Evolutionary conservation across 495 filamentous ascomycete species (phyloP), one percentile per base, ranked within the genome.

Genomic region (Talaromyces trachyspermus): DNA sequence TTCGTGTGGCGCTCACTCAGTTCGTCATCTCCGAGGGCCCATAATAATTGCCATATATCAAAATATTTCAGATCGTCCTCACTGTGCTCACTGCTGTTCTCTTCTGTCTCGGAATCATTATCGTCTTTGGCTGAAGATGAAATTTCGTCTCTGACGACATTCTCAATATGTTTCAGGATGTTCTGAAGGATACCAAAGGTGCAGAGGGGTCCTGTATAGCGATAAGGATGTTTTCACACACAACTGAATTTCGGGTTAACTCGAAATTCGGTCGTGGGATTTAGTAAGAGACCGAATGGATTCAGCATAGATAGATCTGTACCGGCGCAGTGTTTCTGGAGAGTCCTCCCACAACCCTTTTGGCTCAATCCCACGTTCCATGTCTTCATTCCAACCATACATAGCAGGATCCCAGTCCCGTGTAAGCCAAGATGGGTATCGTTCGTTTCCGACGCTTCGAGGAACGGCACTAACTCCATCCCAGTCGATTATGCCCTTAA

Each of bases 401-500:
- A 58, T 60, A 1, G 49, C 15, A 18, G 63, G 61, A 35, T 65
- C 57, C 60, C 62, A 68, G 38, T 72, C 66, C 9, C 54, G 48
- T 4, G 57, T 64, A 7, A 72, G 58, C 58, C 63, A 73, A 1
- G 57, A 33, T 1, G 67, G 67, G 45, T 63, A 62, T 38, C 48
- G 25, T 19, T 51, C 45, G 35, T 49, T 52, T 44, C 48, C 51
- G 24, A 51, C n/a, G 35, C 19, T 49, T 11, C 53, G 60, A 20
- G 69, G 66, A 2, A 64, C 43, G 12, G 65, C 56, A n/a, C 54
- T 41, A 18, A 54, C 58, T 9, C 53, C 50, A 38, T 74, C 70
- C 71, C 69, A 72, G 47, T 72, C 72, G n/a, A 73, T 65, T 33
- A 72, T 49, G 4, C 60, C 68, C 12, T 49, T 56, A 5, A 75